These are phyloP conservation scores for Manihot esculenta DNA, from an alignment of 441 rosid species.

Conservation along the genomic window DNA sequence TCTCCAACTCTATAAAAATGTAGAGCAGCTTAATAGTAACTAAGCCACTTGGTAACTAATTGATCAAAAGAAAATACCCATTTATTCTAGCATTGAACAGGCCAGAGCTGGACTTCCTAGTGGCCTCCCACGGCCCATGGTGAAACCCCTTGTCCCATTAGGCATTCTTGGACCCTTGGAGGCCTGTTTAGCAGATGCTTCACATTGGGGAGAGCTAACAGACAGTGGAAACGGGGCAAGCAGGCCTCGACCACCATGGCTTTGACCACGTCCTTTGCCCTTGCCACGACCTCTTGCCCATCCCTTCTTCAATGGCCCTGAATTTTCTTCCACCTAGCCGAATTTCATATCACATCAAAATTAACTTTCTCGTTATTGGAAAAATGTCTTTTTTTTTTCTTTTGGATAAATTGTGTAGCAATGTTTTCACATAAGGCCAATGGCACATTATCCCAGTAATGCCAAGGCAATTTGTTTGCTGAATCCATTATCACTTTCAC, in stretches of 20 bases:
- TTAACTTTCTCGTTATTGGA: background rate
- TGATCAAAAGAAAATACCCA: background rate
- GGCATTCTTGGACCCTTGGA: conserved; percentile 81
- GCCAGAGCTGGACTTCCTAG: conserved; percentile 22
- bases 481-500: too few species aligned
- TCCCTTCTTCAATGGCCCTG: conserved; percentile 53
- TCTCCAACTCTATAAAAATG: conserved; percentile 9
- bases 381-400: background rate
- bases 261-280: conserved; percentile 48
- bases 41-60: background rate
- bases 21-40: conserved; percentile 1
- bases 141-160: conserved; percentile 90
- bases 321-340: conserved; percentile 51
- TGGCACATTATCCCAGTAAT: background rate
- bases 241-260: conserved; percentile 48
- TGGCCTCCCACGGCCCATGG: conserved; percentile 91
- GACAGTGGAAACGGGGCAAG: conserved; percentile 42
- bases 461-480: background rate
- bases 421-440: background rate
- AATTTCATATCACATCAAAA: background rate
- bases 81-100: conserved; percentile 23
- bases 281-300: conserved; percentile 58
- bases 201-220: conserved; percentile 33
- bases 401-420: background rate
- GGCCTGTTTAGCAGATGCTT: conserved; percentile 43